phyloP scores from a whole-genome alignment of 176 grass and related monocot genomes.

The Ananas comosus region DNA sequence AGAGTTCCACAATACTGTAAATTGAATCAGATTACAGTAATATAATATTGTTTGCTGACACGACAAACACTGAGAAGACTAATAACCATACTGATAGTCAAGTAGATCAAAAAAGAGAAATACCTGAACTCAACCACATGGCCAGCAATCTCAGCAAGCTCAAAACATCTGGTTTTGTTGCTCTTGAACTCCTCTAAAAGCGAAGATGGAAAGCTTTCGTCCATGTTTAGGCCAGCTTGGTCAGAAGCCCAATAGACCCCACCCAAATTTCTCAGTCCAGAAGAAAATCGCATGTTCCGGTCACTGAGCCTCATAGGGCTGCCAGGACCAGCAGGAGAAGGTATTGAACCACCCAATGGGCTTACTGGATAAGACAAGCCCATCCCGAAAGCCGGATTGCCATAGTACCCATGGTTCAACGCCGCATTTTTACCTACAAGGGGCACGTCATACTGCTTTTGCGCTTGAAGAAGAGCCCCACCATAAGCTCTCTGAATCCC shows the following conservation, averaged over 20 bases:
- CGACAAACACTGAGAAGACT: not conserved
- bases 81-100: not conserved
- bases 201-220: slow-evolving; percentile 64
- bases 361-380: slow-evolving; percentile 69
- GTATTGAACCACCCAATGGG: slow-evolving; percentile 57
- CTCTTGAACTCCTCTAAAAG: slow-evolving; percentile 94
- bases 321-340: slow-evolving; percentile 46
- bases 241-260: slow-evolving; percentile 48
- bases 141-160: slow-evolving; percentile 83
- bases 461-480: slow-evolving; percentile 13
- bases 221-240: slow-evolving; percentile 37
- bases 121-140: slow-evolving; percentile 97
- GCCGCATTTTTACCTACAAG: slow-evolving; percentile 1
- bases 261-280: slow-evolving; percentile 44
- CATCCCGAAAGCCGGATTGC: slow-evolving; percentile 41
- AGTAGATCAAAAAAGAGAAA: not conserved
- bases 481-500: slow-evolving; percentile 18
- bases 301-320: slow-evolving; percentile 70
- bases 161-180: slow-evolving; percentile 87
- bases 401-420: slow-evolving; percentile 57
- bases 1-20: not conserved
- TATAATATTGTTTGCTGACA: not conserved
- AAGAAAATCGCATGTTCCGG: slow-evolving; percentile 49
- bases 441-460: slow-evolving; percentile 16
- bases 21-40: not conserved